Evolutionary conservation across 2,329 filamentous ascomycete genomes (phyloP), one percentile per base, ranked within the genome.

Genomic region (Aspergillus sp.): DNA sequence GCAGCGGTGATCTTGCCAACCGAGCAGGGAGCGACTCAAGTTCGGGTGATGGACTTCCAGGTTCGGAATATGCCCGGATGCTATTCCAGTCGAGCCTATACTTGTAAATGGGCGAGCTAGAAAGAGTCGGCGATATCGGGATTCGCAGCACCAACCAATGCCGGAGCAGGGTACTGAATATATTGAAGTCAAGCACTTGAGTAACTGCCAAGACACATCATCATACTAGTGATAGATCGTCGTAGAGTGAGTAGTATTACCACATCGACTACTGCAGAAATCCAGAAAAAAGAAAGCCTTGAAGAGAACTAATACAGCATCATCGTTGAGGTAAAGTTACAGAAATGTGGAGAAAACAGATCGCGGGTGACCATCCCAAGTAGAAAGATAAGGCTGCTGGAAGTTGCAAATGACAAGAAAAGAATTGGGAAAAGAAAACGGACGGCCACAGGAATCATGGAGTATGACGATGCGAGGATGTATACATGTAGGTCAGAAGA

Each of bases 291-390:
- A 30, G 59, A 30, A 30, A 30, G 27, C 27, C 54, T 48, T 13
- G 62, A 60, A 44, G 56, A 55, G 48, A 61, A 68, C 62, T 65
- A 70, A 66, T 61, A 71, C 70, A 71, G 69, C 66, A 69, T 72
- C 63, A 70, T 70, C 63, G 65, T 71, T 15, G 50, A 61, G 54
- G 49, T 67, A 75, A 70, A 71, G 69, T 73, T 74, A 74, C 72
- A 74, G 63, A 57, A 65, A 62, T 61, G 62, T 49, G 66, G 58
- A 65, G 58, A 65, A 64, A 63, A 62, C 59, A 66, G 59, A 65
- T 67, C 55, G 62, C 64, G 66, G 66, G 58, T 65, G 44, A 66
- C 63, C 64, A 66, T 62, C 59, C 65, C 58, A 66, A 59, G 51
- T 13, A 54, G 64, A 52, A 59, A 52, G 60, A 57, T 53, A 64